phyloP scores from a whole-genome alignment of 192 early-diverging fungal species.

The Backusella tarrabulga region DNA sequence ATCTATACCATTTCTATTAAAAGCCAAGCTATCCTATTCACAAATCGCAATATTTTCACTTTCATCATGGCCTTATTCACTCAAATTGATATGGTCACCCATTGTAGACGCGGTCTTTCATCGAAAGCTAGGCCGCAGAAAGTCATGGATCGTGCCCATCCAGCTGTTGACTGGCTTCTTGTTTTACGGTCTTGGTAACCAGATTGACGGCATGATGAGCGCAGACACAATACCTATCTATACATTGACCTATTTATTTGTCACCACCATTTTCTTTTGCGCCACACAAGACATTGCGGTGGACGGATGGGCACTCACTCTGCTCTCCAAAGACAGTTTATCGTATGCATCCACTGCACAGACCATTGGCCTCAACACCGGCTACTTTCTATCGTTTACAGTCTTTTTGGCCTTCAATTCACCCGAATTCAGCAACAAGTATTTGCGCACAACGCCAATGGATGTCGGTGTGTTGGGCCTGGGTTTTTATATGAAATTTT shows the following conservation, averaged over 20 bases:
- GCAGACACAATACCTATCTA: constrained; percentile 54
- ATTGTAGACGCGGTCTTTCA: constrained; percentile 91
- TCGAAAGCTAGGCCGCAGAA: constrained; percentile 82
- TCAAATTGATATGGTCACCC: constrained; percentile 98
- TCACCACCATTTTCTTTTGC: constrained; percentile 86
- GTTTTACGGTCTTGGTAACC: constrained; percentile 75
- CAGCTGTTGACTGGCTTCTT: constrained; percentile 80
- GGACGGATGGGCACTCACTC: constrained; percentile 90
- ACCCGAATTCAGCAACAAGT: constrained; percentile 93
- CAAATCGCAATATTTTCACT: constrained; percentile 95
- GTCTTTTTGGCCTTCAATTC: constrained; percentile 97
- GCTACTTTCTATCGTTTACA: constrained; percentile 95
- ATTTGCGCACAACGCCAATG: constrained; percentile 63
- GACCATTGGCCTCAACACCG: constrained; percentile 94
- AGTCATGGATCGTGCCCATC: constrained; percentile 99
- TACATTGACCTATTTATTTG: constrained; percentile 74
- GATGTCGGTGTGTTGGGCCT: constrained; percentile 79
- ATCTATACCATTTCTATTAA: constrained; percentile 92
- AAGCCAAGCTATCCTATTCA: constrained; percentile 87
- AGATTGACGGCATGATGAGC: constrained; percentile 67
- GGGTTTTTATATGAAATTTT: constrained; percentile 88
- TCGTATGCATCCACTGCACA: constrained; percentile 93
- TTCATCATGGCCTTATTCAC: constrained; percentile 94
- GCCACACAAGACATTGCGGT: constrained; percentile 90
- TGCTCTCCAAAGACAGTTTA: constrained; percentile 89